A percentile compares a stretch with the other conserved stretches of the same genome.
phyloP scores from a whole-genome alignment of 306 rosid genomes.

The Gynostemma pentaphyllum region DNA sequence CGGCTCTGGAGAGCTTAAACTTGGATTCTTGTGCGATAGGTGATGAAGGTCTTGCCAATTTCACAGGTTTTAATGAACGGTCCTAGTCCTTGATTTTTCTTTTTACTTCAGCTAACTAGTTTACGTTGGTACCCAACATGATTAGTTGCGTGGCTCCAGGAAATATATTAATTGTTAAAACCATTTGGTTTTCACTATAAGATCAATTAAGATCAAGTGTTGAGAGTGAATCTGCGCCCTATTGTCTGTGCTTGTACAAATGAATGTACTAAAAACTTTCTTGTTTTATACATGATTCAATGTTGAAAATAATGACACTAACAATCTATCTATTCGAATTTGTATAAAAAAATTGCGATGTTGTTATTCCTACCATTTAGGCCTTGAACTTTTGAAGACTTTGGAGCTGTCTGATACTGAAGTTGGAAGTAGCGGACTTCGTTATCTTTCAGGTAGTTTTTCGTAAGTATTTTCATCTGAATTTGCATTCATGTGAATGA shows the following conservation, averaged over 20 bases:
- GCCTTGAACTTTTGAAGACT: conserved; percentile 54
- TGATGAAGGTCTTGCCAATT: conserved; percentile 61
- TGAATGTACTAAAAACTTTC: too few species aligned
- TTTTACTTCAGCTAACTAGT: neutral
- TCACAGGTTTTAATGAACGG: conserved; percentile 33
- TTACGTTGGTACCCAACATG: neutral
- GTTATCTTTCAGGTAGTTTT: conserved; percentile 62
- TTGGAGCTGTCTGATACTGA: conserved; percentile 89
- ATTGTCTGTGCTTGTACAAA: too few species aligned
- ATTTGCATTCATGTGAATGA: too few species aligned
- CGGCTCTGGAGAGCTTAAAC: conserved; percentile 66
- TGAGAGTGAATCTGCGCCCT: too few species aligned
- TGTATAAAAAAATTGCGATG: too few species aligned
- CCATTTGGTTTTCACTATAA: too few species aligned
- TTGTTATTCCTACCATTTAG: conserved; percentile 18
- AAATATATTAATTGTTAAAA: too few species aligned
- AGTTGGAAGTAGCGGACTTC: conserved; percentile 74
- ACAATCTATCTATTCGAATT: too few species aligned
- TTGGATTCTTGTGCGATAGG: conserved; percentile 71
- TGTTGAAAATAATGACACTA: too few species aligned
- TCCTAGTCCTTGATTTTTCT: neutral
- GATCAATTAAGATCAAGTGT: too few species aligned
- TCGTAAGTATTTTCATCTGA: conserved; percentile 28
- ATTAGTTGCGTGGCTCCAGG: too few species aligned
- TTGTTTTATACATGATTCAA: too few species aligned